Base-by-base conservation (phyloP, 352 stramenopile species). In the Globisporangium canariense region DNA sequence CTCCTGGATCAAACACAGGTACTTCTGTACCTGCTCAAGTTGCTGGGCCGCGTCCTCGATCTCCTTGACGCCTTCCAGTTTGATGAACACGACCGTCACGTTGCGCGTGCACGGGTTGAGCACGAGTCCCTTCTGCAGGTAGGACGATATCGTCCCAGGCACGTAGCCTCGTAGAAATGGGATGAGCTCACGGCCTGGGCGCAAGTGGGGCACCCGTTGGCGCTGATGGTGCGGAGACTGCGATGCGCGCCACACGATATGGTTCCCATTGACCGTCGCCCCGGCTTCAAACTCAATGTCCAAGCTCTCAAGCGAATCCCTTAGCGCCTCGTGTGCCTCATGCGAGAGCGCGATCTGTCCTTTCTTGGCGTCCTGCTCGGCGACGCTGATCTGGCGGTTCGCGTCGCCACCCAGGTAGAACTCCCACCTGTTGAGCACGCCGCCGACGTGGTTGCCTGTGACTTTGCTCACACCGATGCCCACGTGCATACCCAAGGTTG, bases 331-430 rank as follows among this genome's bases (percentile, higher is more conserved):
- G 36, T 79, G 80, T 14, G 81, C 79, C 58, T 90, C 77, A 14
- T 69, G 65, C 0, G 83, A 94, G 1, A 96, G 69, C 28, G 88
- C 84, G 30, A 97, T 73, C 58, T 96, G 69, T 4, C 86, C 88
- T 52, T 85, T 89, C 38, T 71, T 64, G 0, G 88, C 82, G 57
- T 88, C 78, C 45, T 86, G 75, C 22, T 96, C 86, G 0, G 86
- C 82, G 34, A 71, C 62, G 43, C 82, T 90, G 79, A 94, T 92
- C 45, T 97, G 84, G 0, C 82, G 56, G 51, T 92, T 94, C n/a
- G 83, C 88, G 43, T 90, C 79, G 28, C 89, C 89, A 13, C 82
- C 88, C 14, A 96, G 58, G 57, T 94, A 94, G 60, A 96, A 96
- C 58, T 97, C 89, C 86, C 86, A 97, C 0, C 88, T 79, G 49